Conservation (phyloP, 2,329 filamentous ascomycete genomes). For the Grosmannia huntii region DNA sequence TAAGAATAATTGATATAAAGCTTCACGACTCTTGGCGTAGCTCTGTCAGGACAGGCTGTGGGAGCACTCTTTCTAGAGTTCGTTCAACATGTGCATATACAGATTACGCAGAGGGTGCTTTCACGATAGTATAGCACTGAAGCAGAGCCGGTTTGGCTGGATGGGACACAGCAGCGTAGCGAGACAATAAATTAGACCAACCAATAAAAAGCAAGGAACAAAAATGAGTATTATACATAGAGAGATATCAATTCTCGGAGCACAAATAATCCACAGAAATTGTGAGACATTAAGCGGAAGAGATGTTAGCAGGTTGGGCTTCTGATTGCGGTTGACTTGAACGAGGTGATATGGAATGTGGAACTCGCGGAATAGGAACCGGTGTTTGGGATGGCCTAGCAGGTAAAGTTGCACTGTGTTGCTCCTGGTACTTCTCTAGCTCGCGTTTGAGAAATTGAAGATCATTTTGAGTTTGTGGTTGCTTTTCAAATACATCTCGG, state of each 20-base stretch:
- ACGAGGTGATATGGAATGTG: constrained; percentile 6
- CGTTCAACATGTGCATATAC: too few relatives aligned
- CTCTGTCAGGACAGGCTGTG: too few relatives aligned
- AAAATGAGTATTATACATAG: too few relatives aligned
- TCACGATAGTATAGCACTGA: too few relatives aligned
- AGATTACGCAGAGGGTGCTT: too few relatives aligned
- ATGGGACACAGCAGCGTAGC: too few relatives aligned
- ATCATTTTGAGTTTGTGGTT: constrained; percentile 53
- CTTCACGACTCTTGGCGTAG: too few relatives aligned
- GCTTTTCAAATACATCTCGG: constrained; percentile 50
- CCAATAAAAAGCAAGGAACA: too few relatives aligned
- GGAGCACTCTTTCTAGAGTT: too few relatives aligned
- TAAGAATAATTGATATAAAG: too few relatives aligned
- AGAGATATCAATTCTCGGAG: neutral
- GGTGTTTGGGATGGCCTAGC: constrained; percentile 13
- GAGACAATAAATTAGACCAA: too few relatives aligned
- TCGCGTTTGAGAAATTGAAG: constrained; percentile 41
- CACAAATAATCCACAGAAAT: neutral
- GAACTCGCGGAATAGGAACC: constrained; percentile 14
- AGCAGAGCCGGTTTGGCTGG: too few relatives aligned
- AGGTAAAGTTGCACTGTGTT: constrained; percentile 1
- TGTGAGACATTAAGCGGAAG: constrained; percentile 16
- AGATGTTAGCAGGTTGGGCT: neutral
- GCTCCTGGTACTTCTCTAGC: constrained; percentile 30
- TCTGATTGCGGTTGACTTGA: neutral